Percentiles rank a stretch among this genome's conserved stretches.
Conservation (phyloP, 768 basidiomycete genomes). For the Gymnopilus junonius region DNA sequence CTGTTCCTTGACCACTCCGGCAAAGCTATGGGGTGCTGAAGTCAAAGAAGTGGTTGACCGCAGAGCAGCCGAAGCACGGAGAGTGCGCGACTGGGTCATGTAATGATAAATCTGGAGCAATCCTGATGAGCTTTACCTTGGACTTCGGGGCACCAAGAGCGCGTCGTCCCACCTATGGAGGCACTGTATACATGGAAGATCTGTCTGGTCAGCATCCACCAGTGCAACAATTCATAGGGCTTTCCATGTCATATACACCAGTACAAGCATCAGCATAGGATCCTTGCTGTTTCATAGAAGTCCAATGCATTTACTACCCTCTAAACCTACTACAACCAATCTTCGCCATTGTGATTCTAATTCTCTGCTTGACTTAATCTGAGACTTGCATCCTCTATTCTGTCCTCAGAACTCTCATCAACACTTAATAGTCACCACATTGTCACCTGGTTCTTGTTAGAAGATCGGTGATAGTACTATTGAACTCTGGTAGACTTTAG, state of each 20-base stretch:
- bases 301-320: neutral
- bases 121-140: too few relatives aligned
- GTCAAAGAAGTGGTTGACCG: constrained; percentile 60
- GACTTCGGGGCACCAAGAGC: too few relatives aligned
- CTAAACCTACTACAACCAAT: neutral
- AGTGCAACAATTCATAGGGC: neutral
- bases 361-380: neutral
- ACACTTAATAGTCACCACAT: too few relatives aligned
- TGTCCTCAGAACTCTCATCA: neutral
- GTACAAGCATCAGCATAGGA: neutral
- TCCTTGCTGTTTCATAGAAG: neutral
- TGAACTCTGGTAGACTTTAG: too few relatives aligned
- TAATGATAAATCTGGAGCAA: neutral
- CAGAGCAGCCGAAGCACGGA: constrained; percentile 61
- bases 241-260: neutral
- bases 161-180: too few relatives aligned
- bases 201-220: neutral
- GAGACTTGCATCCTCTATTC: neutral
- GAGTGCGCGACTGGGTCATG: constrained; percentile 53
- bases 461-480: too few relatives aligned
- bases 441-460: too few relatives aligned
- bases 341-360: neutral
- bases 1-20: constrained; percentile 36
- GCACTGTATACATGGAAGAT: neutral
- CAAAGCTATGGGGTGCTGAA: constrained; percentile 74